phyloP scores from a whole-genome alignment of 2,329 filamentous ascomycete genomes.

The Trichoderma gracile region DNA sequence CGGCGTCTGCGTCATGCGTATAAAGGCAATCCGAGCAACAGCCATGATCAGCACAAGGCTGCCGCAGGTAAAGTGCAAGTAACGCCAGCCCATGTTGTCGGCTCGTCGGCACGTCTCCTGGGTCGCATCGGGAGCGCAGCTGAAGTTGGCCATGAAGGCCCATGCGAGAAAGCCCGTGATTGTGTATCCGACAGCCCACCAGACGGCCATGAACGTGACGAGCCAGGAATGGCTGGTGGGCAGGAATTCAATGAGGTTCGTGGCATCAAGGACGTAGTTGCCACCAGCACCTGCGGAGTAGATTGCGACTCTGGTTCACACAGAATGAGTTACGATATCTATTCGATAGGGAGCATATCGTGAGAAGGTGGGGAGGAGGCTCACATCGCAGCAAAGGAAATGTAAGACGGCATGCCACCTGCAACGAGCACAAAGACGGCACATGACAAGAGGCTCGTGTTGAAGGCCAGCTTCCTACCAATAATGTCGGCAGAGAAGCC shows the following conservation, averaged over 20 bases:
- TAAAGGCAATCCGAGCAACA: slow-evolving; percentile 17
- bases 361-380: neutral
- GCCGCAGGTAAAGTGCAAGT: slow-evolving; percentile 24
- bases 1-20: slow-evolving; percentile 27
- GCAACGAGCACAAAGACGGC: slow-evolving; percentile 26
- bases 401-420: slow-evolving; percentile 24
- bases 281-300: slow-evolving; percentile 26
- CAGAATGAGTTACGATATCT: too few relatives aligned
- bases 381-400: slow-evolving; percentile 25
- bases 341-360: neutral
- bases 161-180: slow-evolving; percentile 25
- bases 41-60: slow-evolving; percentile 23
- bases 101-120: slow-evolving; percentile 14
- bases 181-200: slow-evolving; percentile 26
- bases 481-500: slow-evolving; percentile 27
- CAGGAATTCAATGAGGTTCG: slow-evolving; percentile 26
- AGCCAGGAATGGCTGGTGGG: slow-evolving; percentile 23
- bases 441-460: slow-evolving; percentile 26
- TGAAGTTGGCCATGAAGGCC: slow-evolving; percentile 27
- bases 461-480: slow-evolving; percentile 26
- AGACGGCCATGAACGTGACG: slow-evolving; percentile 27
- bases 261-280: slow-evolving; percentile 27
- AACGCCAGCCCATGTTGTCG: slow-evolving; percentile 27
- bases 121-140: slow-evolving; percentile 23
- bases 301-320: slow-evolving; percentile 20